Evolutionary conservation across 768 basidiomycete species (phyloP).

Genomic region (Serpula lacrymans): DNA sequence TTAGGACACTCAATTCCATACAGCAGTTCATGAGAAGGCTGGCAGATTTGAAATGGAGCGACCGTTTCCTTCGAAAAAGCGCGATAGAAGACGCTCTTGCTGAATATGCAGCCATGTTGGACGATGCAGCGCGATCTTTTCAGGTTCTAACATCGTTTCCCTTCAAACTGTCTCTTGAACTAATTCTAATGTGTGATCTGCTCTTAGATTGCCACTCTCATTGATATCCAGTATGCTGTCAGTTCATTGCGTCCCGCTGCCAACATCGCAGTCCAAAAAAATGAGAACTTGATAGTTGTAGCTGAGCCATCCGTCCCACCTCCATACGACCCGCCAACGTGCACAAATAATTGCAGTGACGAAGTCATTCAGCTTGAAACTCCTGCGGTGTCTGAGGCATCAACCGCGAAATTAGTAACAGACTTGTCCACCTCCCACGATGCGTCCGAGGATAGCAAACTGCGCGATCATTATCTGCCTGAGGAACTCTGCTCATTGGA

Average conservation of each 20-base stretch:
- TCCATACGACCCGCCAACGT: constrained; percentile 13
- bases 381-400: not conserved
- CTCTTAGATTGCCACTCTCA: constrained; percentile 41
- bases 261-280: not conserved
- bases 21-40: constrained; percentile 37
- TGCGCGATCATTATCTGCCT: constrained; percentile 19
- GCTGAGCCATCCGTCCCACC: constrained; percentile 8
- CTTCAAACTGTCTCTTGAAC: too few species aligned
- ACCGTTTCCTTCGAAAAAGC: constrained; percentile 36
- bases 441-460: constrained; percentile 4
- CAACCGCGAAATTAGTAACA: not conserved
- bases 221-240: constrained; percentile 43
- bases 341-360: constrained; percentile 1
- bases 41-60: constrained; percentile 38
- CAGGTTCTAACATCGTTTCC: too few species aligned
- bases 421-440: not conserved
- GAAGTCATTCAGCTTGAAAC: not conserved
- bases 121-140: constrained; percentile 45
- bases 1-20: constrained; percentile 39
- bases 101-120: constrained; percentile 30
- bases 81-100: constrained; percentile 38
- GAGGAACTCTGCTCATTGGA: constrained; percentile 17
- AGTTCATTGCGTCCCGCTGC: constrained; percentile 21
- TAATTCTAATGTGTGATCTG: too few species aligned
- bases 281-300: not conserved